A percentile compares a stretch with the other conserved stretches of the same genome.
Conservation (phyloP, 2,329 filamentous ascomycete genomes). For the Beauveria rudraprayagi region DNA sequence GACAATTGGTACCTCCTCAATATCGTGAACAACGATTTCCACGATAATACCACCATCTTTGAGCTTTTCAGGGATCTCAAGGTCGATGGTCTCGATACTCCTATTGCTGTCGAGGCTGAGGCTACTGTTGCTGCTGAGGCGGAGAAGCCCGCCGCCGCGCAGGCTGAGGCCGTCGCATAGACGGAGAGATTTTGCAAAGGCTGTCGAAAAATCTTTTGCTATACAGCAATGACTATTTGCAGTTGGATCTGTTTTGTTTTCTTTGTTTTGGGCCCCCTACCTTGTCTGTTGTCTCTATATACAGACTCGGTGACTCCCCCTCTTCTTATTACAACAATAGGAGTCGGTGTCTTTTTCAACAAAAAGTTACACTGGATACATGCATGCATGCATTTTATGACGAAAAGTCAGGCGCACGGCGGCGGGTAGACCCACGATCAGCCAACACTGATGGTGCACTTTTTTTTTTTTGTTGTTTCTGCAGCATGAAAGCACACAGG, state of each 20-base stretch:
- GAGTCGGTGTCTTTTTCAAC: constrained; percentile 32
- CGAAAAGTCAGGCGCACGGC: constrained; percentile 10
- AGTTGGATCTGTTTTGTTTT: constrained; percentile 13
- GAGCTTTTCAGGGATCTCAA: constrained; percentile 72
- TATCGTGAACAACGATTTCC: constrained; percentile 98
- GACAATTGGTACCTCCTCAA: constrained; percentile 91
- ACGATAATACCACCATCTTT: constrained; percentile 73
- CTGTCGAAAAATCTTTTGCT: not conserved
- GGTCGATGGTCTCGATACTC: constrained; percentile 54
- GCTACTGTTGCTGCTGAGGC: constrained; percentile 10
- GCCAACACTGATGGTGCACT: constrained; percentile 1
- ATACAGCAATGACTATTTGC: not conserved
- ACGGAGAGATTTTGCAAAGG: not conserved
- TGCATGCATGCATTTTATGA: constrained; percentile 13
- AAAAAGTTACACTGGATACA: constrained; percentile 30
- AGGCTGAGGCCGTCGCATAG: constrained; percentile 7
- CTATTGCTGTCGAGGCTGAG: constrained; percentile 18
- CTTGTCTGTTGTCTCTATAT: constrained; percentile 14
- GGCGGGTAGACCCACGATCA: constrained; percentile 10
- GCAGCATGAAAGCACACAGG: not conserved
- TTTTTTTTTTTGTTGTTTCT: not conserved
- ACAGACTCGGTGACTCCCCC: constrained; percentile 13
- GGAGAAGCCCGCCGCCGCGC: not conserved
- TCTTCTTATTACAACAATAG: constrained; percentile 22
- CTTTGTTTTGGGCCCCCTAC: constrained; percentile 15